Conservation (phyloP, 768 basidiomycete genomes). For the Mycena indigotica region DNA sequence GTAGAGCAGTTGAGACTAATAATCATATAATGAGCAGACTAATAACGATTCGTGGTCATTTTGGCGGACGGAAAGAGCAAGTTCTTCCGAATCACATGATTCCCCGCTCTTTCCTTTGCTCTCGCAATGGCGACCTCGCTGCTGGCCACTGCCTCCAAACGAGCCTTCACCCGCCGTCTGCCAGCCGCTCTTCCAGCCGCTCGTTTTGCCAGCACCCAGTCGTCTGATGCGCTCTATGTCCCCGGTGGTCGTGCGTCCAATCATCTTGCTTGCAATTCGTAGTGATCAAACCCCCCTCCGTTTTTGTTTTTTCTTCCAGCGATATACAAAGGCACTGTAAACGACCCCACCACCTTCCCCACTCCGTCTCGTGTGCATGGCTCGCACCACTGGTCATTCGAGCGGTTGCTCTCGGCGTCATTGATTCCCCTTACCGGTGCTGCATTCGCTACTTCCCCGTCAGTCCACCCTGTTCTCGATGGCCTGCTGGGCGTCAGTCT, state of each 20-base stretch:
- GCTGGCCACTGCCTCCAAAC: constrained; percentile 19
- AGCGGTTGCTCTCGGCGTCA: constrained; percentile 84
- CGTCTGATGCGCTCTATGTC: constrained; percentile 44
- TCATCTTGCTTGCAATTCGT: neutral
- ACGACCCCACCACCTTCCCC: constrained; percentile 93
- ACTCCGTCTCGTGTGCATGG: constrained; percentile 79
- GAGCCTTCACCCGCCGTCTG: constrained; percentile 15
- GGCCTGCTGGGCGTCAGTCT: constrained; percentile 85
- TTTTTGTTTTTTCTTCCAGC: constrained; percentile 50
- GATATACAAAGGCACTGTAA: constrained; percentile 87
- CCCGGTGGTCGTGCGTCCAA: constrained; percentile 66
- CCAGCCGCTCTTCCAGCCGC: constrained; percentile 10
- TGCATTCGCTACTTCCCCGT: constrained; percentile 78
- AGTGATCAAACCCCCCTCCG: constrained; percentile 26
- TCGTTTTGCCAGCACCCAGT: constrained; percentile 10
- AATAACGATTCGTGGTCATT: no score
- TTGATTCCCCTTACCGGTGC: constrained; percentile 88
- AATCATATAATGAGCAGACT: no score
- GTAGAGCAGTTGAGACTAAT: no score
- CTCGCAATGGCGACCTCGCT: constrained; percentile 15
- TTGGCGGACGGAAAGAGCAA: no score
- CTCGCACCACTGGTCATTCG: constrained; percentile 92
- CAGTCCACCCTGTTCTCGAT: constrained; percentile 82
- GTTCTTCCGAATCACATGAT: neutral
- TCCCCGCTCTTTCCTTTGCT: neutral